Conservation (phyloP, 1,284 basidiomycete species). For the Somion occarium region DNA sequence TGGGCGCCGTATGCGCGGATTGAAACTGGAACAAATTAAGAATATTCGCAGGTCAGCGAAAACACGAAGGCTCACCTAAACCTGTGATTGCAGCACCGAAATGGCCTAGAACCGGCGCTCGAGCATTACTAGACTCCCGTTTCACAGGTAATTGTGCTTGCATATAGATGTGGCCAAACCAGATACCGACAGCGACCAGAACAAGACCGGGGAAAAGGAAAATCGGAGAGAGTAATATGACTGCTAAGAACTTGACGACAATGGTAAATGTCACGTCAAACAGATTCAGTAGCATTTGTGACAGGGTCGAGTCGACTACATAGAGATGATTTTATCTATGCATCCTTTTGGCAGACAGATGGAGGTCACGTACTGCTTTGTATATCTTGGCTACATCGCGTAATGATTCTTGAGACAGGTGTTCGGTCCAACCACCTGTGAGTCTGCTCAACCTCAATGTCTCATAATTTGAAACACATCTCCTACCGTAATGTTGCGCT, state of each 20-base stretch:
- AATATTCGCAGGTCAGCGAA: neutral
- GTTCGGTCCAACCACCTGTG: conserved; percentile 47
- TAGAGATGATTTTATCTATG: neutral
- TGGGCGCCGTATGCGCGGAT: conserved; percentile 56
- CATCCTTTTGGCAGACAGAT: neutral
- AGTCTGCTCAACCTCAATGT: neutral
- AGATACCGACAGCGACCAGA: conserved; percentile 37
- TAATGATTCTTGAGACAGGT: conserved; percentile 50
- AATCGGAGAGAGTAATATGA: conserved; percentile 38
- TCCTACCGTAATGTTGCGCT: conserved; percentile 42
- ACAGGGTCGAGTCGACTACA: conserved; percentile 31
- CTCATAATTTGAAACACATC: conserved; percentile 10
- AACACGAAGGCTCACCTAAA: conserved; percentile 37
- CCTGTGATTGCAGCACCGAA: conserved; percentile 65
- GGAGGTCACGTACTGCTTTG: conserved; percentile 29
- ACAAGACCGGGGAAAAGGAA: conserved; percentile 30
- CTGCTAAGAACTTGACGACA: conserved; percentile 36
- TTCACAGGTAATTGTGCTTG: conserved; percentile 74
- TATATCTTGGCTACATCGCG: conserved; percentile 58
- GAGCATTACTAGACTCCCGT: conserved; percentile 61
- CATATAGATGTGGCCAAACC: conserved; percentile 48
- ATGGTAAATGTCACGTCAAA: conserved; percentile 28
- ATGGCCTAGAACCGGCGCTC: conserved; percentile 58
- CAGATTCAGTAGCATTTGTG: conserved; percentile 20
- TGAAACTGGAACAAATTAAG: conserved; percentile 36